Evolutionary conservation across 1,284 basidiomycete genomes (phyloP), one percentile per base, ranked within the genome.

Genomic region (Ustilago cynodontis): DNA sequence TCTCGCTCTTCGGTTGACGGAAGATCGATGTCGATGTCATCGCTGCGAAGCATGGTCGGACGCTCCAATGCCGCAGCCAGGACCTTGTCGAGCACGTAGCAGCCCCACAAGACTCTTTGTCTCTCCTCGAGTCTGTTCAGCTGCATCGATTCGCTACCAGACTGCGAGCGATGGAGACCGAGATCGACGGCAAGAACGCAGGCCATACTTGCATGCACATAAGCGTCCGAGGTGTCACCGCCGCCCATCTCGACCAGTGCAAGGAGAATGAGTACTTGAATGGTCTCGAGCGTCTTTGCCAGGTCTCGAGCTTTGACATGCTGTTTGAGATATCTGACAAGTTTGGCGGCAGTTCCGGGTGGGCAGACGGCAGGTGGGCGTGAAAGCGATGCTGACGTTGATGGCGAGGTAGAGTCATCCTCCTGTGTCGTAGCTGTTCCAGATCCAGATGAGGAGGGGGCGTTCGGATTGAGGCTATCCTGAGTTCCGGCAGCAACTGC

Each of bases 21-120:
- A 22, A 63, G 20, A 24, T 31, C 24, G 9, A 62, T 35, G 24
- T 59, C 55, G 20, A 58, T 33, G n/a, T 70, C 67, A 20, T 51
- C 39, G 29, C 31, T 20, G 4, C 67, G 54, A 26, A 70, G 54
- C 55, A 52, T 52, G 8, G 52, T 47, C 2, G 67, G 67, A 49
- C 50, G 51, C 51, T 70, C 60, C 8, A 70, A 45, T 7, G 64
- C 67, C 3, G 67, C 62, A 16, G 51, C 51, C 18, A 70, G 52
- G 7, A 49, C 50, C 54, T 70, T 70, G 55, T 70, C 67, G 10
- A 70, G 59, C 5, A 55, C 63, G n/a, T 70, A 70, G 49, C 62
- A 65, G 31, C 53, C 67, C 67, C 67, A 70, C 8, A 65, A 14
- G 10, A 54, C 51, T 22, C 67, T 64, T 43, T 49, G 53, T 4